These are phyloP conservation scores for Colletotrichum sp. DNA, from an alignment of 2,329 filamentous ascomycete species.

Conservation along the genomic window DNA sequence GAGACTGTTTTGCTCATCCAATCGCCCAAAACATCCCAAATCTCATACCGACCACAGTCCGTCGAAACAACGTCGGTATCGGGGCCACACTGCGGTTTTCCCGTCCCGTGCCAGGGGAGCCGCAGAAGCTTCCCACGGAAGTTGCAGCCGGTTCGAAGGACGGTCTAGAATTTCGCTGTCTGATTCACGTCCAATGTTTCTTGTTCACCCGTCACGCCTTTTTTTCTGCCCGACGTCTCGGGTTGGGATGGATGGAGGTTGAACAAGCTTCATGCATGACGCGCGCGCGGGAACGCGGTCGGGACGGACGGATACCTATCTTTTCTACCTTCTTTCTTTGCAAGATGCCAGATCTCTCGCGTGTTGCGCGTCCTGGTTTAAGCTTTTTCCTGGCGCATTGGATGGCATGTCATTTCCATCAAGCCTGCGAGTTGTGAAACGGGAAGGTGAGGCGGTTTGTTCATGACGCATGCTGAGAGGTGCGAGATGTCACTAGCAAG, in stretches of 20 bases:
- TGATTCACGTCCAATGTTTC: not conserved
- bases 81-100: not conserved
- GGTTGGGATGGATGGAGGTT: not conserved
- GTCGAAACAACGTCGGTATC: conserved; percentile 7
- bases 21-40: not conserved
- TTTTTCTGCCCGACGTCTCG: not conserved
- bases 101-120: not conserved
- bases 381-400: not conserved
- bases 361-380: not conserved
- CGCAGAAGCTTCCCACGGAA: not conserved
- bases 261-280: not conserved
- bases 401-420: not conserved
- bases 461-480: not conserved
- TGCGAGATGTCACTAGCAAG: not conserved
- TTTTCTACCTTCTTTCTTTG: not conserved
- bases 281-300: not conserved
- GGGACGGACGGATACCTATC: not conserved
- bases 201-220: not conserved
- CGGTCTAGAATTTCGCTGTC: not conserved
- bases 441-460: not conserved
- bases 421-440: not conserved
- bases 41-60: not conserved
- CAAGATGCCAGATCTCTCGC: not conserved
- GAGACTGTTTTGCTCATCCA: not conserved
- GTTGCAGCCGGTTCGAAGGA: not conserved